A percentile compares a stretch with the other conserved stretches of the same genome.
phyloP scores from a whole-genome alignment of 805 yeast genomes.

The Myxozyma sirexii region DNA sequence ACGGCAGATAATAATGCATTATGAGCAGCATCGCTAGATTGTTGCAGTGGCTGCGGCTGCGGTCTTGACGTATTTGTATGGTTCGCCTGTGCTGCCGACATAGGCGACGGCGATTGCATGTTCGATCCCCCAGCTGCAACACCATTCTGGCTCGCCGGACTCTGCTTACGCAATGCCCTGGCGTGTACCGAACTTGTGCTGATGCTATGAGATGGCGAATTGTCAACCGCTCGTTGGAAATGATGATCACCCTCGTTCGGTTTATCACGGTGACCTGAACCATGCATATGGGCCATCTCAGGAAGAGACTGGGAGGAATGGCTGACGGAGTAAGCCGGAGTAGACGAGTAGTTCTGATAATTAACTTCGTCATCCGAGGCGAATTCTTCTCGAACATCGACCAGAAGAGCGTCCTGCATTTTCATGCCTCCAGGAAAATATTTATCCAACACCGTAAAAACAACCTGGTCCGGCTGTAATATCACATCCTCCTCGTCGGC shows the following conservation, averaged over 20 bases:
- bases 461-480: slow-evolving; percentile 59
- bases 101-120: not conserved
- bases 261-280: not conserved
- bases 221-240: slow-evolving; percentile 1
- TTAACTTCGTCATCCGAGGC: slow-evolving; percentile 15
- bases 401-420: slow-evolving; percentile 63
- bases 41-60: slow-evolving; percentile 27
- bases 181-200: not conserved
- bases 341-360: not conserved
- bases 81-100: not conserved
- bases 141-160: not conserved
- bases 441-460: slow-evolving; percentile 60
- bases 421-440: slow-evolving; percentile 70
- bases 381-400: slow-evolving; percentile 46
- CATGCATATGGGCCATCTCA: slow-evolving; percentile 10
- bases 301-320: slow-evolving; percentile 22
- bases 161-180: not conserved
- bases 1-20: not conserved
- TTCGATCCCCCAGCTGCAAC: not conserved
- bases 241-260: not conserved
- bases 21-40: not conserved
- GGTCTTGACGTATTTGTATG: slow-evolving; percentile 8
- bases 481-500: slow-evolving; percentile 29
- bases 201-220: not conserved
- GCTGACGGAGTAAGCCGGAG: not conserved